phyloP scores from a whole-genome alignment of 352 stramenopile species.

The Pythium periplocum region DNA sequence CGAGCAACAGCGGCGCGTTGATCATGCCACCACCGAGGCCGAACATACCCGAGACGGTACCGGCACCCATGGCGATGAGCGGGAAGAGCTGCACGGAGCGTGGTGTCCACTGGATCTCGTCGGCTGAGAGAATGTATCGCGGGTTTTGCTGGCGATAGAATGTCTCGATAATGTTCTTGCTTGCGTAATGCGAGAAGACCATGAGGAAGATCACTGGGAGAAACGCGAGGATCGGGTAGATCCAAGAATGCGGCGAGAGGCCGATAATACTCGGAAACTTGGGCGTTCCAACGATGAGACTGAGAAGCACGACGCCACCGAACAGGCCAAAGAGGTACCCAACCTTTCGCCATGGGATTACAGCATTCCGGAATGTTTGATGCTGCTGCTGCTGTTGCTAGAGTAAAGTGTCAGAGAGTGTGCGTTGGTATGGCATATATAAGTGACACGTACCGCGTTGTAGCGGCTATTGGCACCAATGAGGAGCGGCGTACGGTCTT shows the following conservation, averaged over 20 bases:
- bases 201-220: conserved; percentile 66
- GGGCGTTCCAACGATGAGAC: conserved; percentile 90
- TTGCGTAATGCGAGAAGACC: conserved; percentile 63
- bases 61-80: conserved; percentile 82
- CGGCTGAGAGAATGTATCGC: conserved; percentile 38
- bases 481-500: conserved; percentile 12
- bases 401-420: neutral
- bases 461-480: conserved; percentile 18
- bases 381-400: conserved; percentile 16
- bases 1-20: conserved; percentile 92
- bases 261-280: conserved; percentile 86
- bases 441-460: conserved; percentile 2
- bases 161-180: conserved; percentile 42
- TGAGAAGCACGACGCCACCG: conserved; percentile 86
- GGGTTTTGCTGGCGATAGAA: conserved; percentile 49
- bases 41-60: conserved; percentile 93
- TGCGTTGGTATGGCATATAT: neutral
- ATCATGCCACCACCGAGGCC: conserved; percentile 95
- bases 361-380: conserved; percentile 32
- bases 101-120: conserved; percentile 51
- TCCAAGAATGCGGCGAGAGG: conserved; percentile 71
- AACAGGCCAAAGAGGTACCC: conserved; percentile 83
- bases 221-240: conserved; percentile 68
- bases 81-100: conserved; percentile 85
- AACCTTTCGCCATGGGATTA: conserved; percentile 76